phyloP scores from a whole-genome alignment of 306 rosid species.

The Fragaria nilgerrensis region DNA sequence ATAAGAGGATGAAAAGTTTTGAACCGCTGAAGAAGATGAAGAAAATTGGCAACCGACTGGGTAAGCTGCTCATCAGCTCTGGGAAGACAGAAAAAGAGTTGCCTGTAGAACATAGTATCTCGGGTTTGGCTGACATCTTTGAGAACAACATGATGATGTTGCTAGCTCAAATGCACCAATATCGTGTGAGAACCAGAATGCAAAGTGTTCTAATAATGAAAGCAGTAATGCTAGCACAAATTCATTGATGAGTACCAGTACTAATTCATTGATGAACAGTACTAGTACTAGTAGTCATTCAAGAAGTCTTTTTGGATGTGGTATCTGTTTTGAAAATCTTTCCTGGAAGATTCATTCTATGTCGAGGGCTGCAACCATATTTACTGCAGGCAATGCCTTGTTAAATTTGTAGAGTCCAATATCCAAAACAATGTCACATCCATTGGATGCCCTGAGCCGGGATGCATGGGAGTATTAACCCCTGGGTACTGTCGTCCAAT shows the following conservation, averaged over 20 bases:
- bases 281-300: not conserved
- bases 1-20: not conserved
- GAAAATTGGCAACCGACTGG: not conserved
- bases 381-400: not conserved
- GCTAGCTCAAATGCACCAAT: not conserved
- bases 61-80: not conserved
- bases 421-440: slow-evolving; percentile 33
- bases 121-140: not conserved
- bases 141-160: not conserved
- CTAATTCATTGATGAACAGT: not conserved
- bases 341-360: not conserved
- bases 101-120: not conserved
- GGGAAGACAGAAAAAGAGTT: not conserved
- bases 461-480: slow-evolving; percentile 35
- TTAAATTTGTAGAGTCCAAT: slow-evolving; percentile 31
- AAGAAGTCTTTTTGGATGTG: not conserved
- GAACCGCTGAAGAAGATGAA: not conserved
- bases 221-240: not conserved
- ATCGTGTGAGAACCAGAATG: not conserved
- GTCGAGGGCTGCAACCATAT: not conserved
- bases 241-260: not conserved
- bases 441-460: slow-evolving; percentile 43
- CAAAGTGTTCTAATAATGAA: not conserved
- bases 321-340: not conserved
- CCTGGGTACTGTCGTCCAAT: slow-evolving; percentile 35